These are phyloP conservation scores for Mrakia frigida DNA, from an alignment of 768 basidiomycete species.

Conservation along the genomic window DNA sequence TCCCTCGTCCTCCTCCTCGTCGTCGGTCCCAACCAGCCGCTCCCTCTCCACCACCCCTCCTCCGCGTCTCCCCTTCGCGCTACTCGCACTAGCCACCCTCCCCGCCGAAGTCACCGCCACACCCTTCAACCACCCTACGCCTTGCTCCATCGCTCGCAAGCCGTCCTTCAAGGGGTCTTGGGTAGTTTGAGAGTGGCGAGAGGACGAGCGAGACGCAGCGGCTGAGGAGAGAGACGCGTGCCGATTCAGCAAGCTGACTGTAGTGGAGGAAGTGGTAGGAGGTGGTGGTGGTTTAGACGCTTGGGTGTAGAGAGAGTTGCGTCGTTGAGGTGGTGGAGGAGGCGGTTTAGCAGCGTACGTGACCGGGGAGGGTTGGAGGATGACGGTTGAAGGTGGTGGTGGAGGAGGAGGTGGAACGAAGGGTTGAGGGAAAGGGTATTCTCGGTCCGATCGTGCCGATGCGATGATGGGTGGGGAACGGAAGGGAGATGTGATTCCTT, in stretches of 20 bases:
- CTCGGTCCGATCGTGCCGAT: neutral
- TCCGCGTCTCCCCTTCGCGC: neutral
- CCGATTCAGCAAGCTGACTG: neutral
- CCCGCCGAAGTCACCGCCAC: neutral
- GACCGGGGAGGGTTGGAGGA: neutral
- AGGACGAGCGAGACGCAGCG: neutral
- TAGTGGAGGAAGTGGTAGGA: neutral
- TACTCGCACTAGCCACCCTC: neutral
- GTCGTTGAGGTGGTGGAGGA: slow-evolving; percentile 1
- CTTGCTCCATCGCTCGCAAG: neutral
- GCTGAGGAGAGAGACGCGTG: neutral
- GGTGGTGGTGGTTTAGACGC: neutral
- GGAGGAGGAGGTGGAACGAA: neutral
- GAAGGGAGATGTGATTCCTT: neutral
- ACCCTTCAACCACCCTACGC: neutral
- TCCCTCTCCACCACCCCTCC: neutral
- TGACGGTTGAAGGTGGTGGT: neutral
- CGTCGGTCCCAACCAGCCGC: neutral
- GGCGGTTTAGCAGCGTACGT: neutral
- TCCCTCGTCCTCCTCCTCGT: neutral
- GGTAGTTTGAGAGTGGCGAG: neutral
- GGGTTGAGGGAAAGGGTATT: neutral
- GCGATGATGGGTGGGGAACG: slow-evolving; percentile 3
- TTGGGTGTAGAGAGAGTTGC: slow-evolving; percentile 8
- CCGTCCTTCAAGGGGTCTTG: neutral